phyloP scores from a whole-genome alignment of 129 eudicot genomes.

The Escallonia herrerae region DNA sequence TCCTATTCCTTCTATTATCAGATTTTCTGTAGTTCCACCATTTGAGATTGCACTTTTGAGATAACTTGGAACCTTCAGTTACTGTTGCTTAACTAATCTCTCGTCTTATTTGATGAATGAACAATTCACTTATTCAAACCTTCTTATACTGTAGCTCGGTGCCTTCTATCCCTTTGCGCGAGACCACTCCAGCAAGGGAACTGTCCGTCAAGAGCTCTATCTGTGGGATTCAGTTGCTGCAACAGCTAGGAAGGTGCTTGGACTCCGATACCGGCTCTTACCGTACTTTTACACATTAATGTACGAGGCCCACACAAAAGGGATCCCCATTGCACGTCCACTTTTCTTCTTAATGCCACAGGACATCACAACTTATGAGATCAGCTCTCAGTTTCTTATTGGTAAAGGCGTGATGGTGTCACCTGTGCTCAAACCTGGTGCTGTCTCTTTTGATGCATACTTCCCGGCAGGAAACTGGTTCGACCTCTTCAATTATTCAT shows the following conservation, averaged over 20 bases:
- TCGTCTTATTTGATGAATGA: no score
- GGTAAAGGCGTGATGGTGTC: slow-evolving; percentile 68
- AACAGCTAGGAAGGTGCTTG: slow-evolving; percentile 59
- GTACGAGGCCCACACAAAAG: slow-evolving; percentile 54
- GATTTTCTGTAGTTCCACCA: no score
- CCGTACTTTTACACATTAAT: slow-evolving; percentile 67
- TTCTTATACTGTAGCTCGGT: slow-evolving; percentile 37
- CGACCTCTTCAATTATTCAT: slow-evolving; percentile 49
- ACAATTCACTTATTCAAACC: no score
- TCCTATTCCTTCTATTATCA: no score
- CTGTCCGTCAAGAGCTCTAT: slow-evolving; percentile 61
- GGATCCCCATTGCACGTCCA: slow-evolving; percentile 73
- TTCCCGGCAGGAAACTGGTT: slow-evolving; percentile 83
- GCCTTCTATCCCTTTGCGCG: slow-evolving; percentile 89
- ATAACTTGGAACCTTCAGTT: no score
- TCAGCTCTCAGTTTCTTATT: slow-evolving; percentile 63
- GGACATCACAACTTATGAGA: slow-evolving; percentile 49
- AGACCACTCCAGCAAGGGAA: slow-evolving; percentile 39
- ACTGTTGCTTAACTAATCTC: no score
- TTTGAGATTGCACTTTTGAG: no score
- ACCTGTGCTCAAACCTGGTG: slow-evolving; percentile 45
- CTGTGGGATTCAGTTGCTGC: slow-evolving; percentile 73
- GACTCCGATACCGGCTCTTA: slow-evolving; percentile 57
- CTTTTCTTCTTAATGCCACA: slow-evolving; percentile 64
- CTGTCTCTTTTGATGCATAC: slow-evolving; percentile 44